phyloP scores from a whole-genome alignment of 495 filamentous ascomycete genomes.

The Penicillium egyptiacum region DNA sequence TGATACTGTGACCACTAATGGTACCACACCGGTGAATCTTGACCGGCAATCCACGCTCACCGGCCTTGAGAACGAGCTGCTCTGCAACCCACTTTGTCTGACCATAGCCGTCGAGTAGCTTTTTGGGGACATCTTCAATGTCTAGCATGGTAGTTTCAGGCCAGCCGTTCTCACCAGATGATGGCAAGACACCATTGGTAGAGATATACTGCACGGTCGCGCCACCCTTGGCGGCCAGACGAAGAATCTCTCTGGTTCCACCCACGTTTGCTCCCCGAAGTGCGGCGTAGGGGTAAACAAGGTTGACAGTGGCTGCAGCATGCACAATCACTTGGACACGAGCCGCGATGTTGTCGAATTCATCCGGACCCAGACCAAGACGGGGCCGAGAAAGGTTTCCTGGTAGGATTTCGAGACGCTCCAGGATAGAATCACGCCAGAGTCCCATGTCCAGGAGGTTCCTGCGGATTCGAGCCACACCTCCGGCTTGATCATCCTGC shows the following conservation, averaged over 20 bases:
- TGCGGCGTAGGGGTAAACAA: slow-evolving; percentile 66
- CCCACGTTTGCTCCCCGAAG: slow-evolving; percentile 58
- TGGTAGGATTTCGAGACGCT: slow-evolving; percentile 65
- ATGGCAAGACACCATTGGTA: slow-evolving; percentile 65
- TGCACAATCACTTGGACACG: slow-evolving; percentile 64
- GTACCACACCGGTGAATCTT: slow-evolving; percentile 63
- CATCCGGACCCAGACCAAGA: slow-evolving; percentile 57
- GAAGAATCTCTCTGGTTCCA: slow-evolving; percentile 63
- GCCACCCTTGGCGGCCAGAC: slow-evolving; percentile 57
- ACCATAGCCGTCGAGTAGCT: slow-evolving; percentile 61
- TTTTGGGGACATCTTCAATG: slow-evolving; percentile 59
- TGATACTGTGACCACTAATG: slow-evolving; percentile 63
- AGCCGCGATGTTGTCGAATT: slow-evolving; percentile 55
- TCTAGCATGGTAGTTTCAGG: slow-evolving; percentile 56
- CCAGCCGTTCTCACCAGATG: slow-evolving; percentile 57
- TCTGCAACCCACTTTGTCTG: slow-evolving; percentile 71
- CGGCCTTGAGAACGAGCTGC: slow-evolving; percentile 63
- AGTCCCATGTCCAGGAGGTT: slow-evolving; percentile 65
- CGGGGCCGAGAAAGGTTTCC: slow-evolving; percentile 60
- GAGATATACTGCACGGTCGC: slow-evolving; percentile 70
- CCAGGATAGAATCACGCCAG: slow-evolving; percentile 65
- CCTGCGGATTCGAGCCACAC: slow-evolving; percentile 57
- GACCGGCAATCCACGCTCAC: slow-evolving; percentile 57
- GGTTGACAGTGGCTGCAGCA: slow-evolving; percentile 64
- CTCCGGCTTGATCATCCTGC: slow-evolving; percentile 52